Percentiles rank a stretch among this genome's conserved stretches.
phyloP scores from a whole-genome alignment of 164 flowering plant genomes.

The Vitis cinerea region DNA sequence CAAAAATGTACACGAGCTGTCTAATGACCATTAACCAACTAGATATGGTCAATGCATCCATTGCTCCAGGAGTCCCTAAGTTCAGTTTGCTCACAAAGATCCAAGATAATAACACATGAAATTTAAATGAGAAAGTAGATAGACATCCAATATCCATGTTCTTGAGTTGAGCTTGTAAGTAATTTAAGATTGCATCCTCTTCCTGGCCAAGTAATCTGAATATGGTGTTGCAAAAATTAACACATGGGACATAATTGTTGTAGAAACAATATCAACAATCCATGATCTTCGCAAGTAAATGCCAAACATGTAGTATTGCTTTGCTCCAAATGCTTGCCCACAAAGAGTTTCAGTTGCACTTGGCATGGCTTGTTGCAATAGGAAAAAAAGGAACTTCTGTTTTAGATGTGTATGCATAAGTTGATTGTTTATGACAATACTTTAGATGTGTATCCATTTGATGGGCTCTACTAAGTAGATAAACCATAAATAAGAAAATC shows the following conservation, averaged over 20 bases:
- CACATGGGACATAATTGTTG: conserved; percentile 14
- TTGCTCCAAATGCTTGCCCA: conserved; percentile 38
- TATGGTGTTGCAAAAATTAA: conserved; percentile 12
- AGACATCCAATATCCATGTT: conserved; percentile 23
- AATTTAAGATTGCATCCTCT: conserved; percentile 4
- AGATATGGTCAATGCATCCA: conserved; percentile 17
- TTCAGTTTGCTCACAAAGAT: conserved; percentile 11
- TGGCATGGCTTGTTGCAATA: conserved; percentile 28
- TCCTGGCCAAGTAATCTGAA: conserved; percentile 16
- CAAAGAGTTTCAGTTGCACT: conserved; percentile 34
- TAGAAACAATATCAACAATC: conserved; percentile 14
- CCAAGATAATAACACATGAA: conserved; percentile 26
- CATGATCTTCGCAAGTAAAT: conserved; percentile 28
- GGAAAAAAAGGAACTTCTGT: no score
- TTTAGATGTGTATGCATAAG: no score
- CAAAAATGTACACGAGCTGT: conserved; percentile 19
- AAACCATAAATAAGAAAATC: no score
- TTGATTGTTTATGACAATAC: no score
- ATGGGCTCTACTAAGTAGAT: no score
- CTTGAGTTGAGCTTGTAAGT: conserved; percentile 23
- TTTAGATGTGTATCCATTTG: no score
- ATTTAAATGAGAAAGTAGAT: conserved; percentile 4
- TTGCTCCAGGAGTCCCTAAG: conserved; percentile 23
- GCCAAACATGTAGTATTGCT: conserved; percentile 30
- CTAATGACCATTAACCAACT: conserved; percentile 12